A percentile compares a stretch with the other conserved stretches of the same genome.
These are phyloP conservation scores for Dioscorea dumetorum DNA, from an alignment of 106 monocot species.

Conservation along the genomic window DNA sequence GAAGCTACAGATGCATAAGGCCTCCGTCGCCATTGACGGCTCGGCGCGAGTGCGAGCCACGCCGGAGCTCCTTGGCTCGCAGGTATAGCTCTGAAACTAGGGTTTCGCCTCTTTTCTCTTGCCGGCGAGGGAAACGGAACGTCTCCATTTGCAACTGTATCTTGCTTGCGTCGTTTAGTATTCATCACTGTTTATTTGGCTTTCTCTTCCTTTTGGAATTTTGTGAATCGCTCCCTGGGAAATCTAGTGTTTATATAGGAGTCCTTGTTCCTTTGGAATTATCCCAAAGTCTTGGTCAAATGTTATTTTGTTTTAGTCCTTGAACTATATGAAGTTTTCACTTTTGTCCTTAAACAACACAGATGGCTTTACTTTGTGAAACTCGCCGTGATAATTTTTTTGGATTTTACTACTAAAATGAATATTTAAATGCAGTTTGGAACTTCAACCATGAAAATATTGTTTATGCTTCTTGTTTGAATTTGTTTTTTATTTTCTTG, in stretches of 20 bases:
- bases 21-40: slow-evolving; percentile 33
- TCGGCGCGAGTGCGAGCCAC: slow-evolving; percentile 54
- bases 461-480: too few relatives aligned
- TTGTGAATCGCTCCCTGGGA: too few relatives aligned
- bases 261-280: background rate
- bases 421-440: too few relatives aligned
- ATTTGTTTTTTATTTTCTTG: too few relatives aligned
- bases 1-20: slow-evolving; percentile 43
- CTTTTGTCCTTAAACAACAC: too few relatives aligned
- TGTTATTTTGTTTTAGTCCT: too few relatives aligned
- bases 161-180: background rate
- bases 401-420: too few relatives aligned
- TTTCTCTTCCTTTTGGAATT: background rate
- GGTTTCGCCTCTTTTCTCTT: background rate
- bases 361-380: too few relatives aligned
- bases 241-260: too few relatives aligned
- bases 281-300: background rate
- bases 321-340: too few relatives aligned
- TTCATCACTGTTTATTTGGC: background rate
- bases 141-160: background rate
- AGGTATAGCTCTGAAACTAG: slow-evolving; percentile 25
- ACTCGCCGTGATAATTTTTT: too few relatives aligned
- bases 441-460: too few relatives aligned
- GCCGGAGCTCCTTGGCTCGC: slow-evolving; percentile 44
- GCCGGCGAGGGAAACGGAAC: background rate